Base-by-base conservation (phyloP, 352 stramenopile genomes). In the Phytophthora kernoviae region DNA sequence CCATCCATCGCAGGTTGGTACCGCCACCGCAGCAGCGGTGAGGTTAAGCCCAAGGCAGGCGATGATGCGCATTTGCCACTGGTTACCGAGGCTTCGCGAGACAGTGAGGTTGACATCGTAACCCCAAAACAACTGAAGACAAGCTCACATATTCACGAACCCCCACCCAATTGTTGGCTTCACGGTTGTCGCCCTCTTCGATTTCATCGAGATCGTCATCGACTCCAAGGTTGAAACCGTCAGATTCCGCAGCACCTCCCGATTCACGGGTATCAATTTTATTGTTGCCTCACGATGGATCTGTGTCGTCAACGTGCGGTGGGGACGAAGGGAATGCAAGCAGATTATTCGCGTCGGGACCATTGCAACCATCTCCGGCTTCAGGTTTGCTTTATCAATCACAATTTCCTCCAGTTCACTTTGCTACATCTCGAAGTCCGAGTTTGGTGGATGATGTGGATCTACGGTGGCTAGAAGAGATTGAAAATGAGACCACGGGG, bases 111-210 rank as follows among this genome's bases (percentile, higher is more conserved):
- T n/a, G 34, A 37, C 0, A 43, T 52, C 24, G 42, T 37, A 2
- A 57, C 42, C 8, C 42, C 49, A 0, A 70, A 70, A 34, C 43
- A 56, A 49, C 54, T 52, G 37, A 65, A 66, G 33, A 56, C 12
- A 34, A 66, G 22, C 32, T 24, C 48, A 33, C 37, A 15, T 46
- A 17, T 7, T 49, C 39, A 5, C 48, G n/a, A n/a, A n/a, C n/a
- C n/a, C n/a, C n/a, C n/a, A n/a, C n/a, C n/a, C n/a, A n/a, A n/a
- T n/a, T n/a, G n/a, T n/a, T n/a, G n/a, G n/a, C n/a, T n/a, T n/a
- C n/a, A n/a, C n/a, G n/a, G n/a, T n/a, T n/a, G 27, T 11, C 40
- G 33, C 40, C 36, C 10, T 40, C 37, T 5, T 21, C 40, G 21
- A 43, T 36, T 30, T 62, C 54, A 9, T 39, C 44, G 4, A 62